These are phyloP conservation scores for Aurantiochytrium sp. DNA, from an alignment of 108 stramenopile species.

Conservation along the genomic window DNA sequence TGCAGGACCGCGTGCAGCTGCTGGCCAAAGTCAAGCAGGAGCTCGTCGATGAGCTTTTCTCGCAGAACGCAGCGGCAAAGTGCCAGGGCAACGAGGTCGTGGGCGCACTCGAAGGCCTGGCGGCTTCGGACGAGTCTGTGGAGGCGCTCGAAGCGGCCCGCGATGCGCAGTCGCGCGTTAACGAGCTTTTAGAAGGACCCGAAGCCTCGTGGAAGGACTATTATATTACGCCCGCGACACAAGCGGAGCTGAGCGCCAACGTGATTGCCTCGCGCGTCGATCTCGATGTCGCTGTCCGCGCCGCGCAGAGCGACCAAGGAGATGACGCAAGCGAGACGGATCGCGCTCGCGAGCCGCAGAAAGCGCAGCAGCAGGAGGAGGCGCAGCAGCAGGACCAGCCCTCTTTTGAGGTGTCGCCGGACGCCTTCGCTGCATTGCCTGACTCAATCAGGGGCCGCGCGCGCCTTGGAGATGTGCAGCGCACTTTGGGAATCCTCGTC, in stretches of 20 bases:
- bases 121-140: not conserved
- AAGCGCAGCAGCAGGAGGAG: not conserved
- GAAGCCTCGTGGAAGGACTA: not conserved
- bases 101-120: not conserved
- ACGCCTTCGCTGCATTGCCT: not conserved
- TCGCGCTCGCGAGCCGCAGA: not conserved
- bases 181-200: not conserved
- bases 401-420: not conserved
- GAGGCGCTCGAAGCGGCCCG: not conserved
- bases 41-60: not conserved
- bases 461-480: not conserved
- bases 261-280: not conserved
- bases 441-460: constrained; percentile 12
- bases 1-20: not conserved
- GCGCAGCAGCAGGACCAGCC: not conserved
- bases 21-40: not conserved
- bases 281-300: not conserved
- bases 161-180: not conserved
- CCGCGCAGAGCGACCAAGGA: not conserved
- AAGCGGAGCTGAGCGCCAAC: not conserved
- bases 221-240: not conserved
- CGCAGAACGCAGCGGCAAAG: not conserved
- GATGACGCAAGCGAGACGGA: too few species aligned
- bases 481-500: not conserved
- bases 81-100: not conserved